Conservation (phyloP, 495 filamentous ascomycete species). For the Mycothermus thermophilus region DNA sequence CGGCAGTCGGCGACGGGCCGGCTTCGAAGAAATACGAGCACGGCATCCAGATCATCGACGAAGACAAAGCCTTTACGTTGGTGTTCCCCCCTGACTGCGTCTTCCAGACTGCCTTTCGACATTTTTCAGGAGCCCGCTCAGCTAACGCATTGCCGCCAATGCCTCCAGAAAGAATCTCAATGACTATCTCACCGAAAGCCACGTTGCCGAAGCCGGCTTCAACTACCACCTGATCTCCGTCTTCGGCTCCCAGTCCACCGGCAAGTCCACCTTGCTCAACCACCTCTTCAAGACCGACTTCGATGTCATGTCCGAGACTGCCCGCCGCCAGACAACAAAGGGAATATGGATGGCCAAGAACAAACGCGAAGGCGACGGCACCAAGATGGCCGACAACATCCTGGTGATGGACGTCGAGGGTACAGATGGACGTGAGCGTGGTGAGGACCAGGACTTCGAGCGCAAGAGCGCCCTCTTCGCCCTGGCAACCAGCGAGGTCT, state of each 20-base stretch:
- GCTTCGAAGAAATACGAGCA: slow-evolving; percentile 63
- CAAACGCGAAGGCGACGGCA: slow-evolving; percentile 38
- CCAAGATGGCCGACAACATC: slow-evolving; percentile 86
- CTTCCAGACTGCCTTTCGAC: background rate
- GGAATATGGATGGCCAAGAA: slow-evolving; percentile 99
- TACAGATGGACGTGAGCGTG: slow-evolving; percentile 89
- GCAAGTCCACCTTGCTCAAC: slow-evolving; percentile 94
- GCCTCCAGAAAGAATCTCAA: slow-evolving; percentile 55
- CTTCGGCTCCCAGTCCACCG: slow-evolving; percentile 96
- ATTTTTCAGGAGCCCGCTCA: background rate
- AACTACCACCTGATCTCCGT: slow-evolving; percentile 98
- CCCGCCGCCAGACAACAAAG: slow-evolving; percentile 91
- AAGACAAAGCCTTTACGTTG: slow-evolving; percentile 93
- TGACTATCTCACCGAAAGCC: slow-evolving; percentile 64
- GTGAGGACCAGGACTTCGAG: slow-evolving; percentile 98
- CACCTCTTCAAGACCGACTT: slow-evolving; percentile 91
- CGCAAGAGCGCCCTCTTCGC: slow-evolving; percentile 95
- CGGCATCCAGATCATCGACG: slow-evolving; percentile 93
- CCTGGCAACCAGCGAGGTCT: slow-evolving; percentile 90
- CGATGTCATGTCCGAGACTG: slow-evolving; percentile 85
- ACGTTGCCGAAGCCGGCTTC: slow-evolving; percentile 77
- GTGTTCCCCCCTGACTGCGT: slow-evolving; percentile 13
- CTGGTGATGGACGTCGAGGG: slow-evolving; percentile 99
- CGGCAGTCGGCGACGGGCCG: slow-evolving; percentile 54
- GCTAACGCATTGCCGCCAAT: slow-evolving; percentile 1